Evolutionary conservation across 306 rosid species (phyloP), one percentile per base, ranked within the genome.

Genomic region (Dryas alaskensis): DNA sequence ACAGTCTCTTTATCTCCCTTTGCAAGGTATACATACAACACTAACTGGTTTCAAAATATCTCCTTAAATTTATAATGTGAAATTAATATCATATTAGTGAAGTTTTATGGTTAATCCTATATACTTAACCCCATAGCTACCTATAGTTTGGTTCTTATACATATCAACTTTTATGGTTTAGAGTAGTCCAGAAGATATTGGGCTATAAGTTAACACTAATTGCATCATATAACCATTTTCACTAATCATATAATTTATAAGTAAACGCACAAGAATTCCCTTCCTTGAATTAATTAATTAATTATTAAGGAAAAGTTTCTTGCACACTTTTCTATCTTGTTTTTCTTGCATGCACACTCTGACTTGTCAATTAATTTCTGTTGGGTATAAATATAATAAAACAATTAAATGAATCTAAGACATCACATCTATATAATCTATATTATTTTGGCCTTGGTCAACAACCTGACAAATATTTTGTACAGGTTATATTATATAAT

Each of bases 11-110:
- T 70, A 65, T 90, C 58, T 90, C 97, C 44, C 84, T 78, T 47
- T 90, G 98, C 90, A 86, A 93, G 98, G 97, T 92, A 86, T 65
- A 19, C 52, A 43, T 31, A 45, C 4, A 53, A 74, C 22, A 43
- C 27, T 53, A 4, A 17, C 48, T 7, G 27, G 12, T 43, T 13
- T 14, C 39, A 17, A 39, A 46, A n/a, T 55, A 11, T 65, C 11
- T 17, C 51, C 47, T 75, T 12, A 10, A 46, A 22, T 6, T 27
- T 7, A 7, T 52, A n/a, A 10, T 65, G 59, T 60, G 71, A 22
- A 37, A 10, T 25, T 59, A 59, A 59, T 59, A 59, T 8, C 42
- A 27, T 27, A 27, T 50, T 2, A 50, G 17, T 1, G 37, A 31
- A 31, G 6, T 39, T 37, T 40, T 16, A 40, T 40, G 67, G 5